These are phyloP conservation scores for Penicillium fimorum DNA, from an alignment of 495 filamentous ascomycete genomes.

Conservation along the genomic window DNA sequence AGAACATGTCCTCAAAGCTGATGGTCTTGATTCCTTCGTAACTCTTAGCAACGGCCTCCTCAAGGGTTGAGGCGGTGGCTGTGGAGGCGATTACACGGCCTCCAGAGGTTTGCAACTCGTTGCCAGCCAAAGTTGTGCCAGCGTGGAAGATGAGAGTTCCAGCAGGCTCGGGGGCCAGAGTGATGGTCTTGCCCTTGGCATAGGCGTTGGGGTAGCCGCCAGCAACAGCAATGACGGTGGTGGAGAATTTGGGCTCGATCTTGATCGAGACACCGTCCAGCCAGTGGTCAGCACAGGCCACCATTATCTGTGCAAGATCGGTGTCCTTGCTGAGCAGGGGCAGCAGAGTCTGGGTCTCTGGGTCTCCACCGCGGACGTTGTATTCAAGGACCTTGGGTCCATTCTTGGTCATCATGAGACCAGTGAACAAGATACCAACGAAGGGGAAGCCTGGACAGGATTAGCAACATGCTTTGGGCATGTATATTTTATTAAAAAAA, in stretches of 20 bases:
- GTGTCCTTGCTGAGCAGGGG: slow-evolving; percentile 75
- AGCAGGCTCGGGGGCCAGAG: slow-evolving; percentile 45
- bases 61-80: slow-evolving; percentile 69
- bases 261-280: slow-evolving; percentile 69
- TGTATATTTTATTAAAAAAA: slow-evolving; percentile 1
- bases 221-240: slow-evolving; percentile 90
- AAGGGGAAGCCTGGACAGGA: slow-evolving; percentile 60
- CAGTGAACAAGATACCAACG: slow-evolving; percentile 87
- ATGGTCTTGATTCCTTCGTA: slow-evolving; percentile 78
- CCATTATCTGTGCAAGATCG: slow-evolving; percentile 87
- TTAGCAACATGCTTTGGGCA: slow-evolving; percentile 2
- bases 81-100: slow-evolving; percentile 90
- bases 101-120: slow-evolving; percentile 68
- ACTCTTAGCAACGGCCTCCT: slow-evolving; percentile 78
- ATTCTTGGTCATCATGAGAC: slow-evolving; percentile 87
- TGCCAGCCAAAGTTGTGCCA: slow-evolving; percentile 68
- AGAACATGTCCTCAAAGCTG: slow-evolving; percentile 87
- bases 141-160: slow-evolving; percentile 85
- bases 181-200: slow-evolving; percentile 77
- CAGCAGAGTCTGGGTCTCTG: slow-evolving; percentile 90
- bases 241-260: slow-evolving; percentile 66
- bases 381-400: slow-evolving; percentile 93
- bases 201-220: slow-evolving; percentile 94
- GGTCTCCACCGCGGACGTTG: slow-evolving; percentile 95
- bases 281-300: slow-evolving; percentile 75